phyloP scores from a whole-genome alignment of 768 basidiomycete genomes.

The Leucocoprinus sp. region DNA sequence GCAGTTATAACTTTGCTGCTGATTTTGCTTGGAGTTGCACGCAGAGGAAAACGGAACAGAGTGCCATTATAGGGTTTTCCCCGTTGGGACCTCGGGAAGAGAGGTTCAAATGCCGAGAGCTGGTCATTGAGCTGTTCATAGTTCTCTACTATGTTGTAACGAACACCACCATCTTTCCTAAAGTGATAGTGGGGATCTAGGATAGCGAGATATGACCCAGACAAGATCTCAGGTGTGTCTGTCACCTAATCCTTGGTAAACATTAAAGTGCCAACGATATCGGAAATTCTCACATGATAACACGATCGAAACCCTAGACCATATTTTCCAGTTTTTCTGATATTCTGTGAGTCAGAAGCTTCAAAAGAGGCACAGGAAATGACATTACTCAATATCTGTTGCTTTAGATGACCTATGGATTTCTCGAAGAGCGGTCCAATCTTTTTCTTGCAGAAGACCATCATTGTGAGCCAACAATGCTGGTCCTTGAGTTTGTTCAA shows the following conservation, averaged over 20 bases:
- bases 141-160: constrained; percentile 20
- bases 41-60: constrained; percentile 39
- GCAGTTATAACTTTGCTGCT: constrained; percentile 24
- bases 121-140: constrained; percentile 21
- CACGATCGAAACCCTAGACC: constrained; percentile 21
- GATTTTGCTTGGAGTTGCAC: constrained; percentile 24
- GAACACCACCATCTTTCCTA: constrained; percentile 22
- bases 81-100: constrained; percentile 15
- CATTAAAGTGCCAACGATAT: too few species aligned
- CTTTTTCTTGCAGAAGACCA: constrained; percentile 21
- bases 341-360: neutral
- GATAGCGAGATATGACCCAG: constrained; percentile 28
- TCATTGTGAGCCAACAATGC: constrained; percentile 32
- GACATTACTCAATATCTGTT: constrained; percentile 15
- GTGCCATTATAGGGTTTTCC: constrained; percentile 27
- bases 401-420: constrained; percentile 26
- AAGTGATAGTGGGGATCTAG: constrained; percentile 34
- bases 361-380: neutral
- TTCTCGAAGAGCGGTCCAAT: constrained; percentile 31
- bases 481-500: constrained; percentile 27
- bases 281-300: constrained; percentile 17
- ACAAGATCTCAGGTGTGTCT: constrained; percentile 42
- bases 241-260: constrained; percentile 28
- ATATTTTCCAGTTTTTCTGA: constrained; percentile 21
- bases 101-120: constrained; percentile 22